Conservation (phyloP, 2,329 filamentous ascomycete species). For the Colletotrichum neosansevieriae region DNA sequence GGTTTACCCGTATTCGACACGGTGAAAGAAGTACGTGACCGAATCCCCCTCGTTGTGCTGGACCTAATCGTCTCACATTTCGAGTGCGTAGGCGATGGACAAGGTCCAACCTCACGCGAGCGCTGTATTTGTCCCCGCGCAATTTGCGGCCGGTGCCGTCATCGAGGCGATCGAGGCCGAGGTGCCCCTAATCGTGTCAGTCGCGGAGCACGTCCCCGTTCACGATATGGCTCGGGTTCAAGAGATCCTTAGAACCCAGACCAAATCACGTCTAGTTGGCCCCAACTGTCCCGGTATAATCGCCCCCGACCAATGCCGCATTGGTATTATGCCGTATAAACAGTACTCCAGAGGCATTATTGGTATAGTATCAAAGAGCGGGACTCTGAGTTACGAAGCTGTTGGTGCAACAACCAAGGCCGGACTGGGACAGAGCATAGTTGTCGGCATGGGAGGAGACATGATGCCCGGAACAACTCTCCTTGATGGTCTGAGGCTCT, state of each 20-base stretch:
- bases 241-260: conserved; percentile 78
- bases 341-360: conserved; percentile 69
- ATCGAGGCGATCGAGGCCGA: conserved; percentile 83
- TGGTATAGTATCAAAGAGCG: conserved; percentile 84
- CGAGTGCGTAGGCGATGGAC: conserved; percentile 47
- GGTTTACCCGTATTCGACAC: conserved; percentile 52
- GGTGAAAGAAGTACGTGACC: conserved; percentile 46
- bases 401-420: conserved; percentile 79
- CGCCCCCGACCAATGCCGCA: conserved; percentile 74
- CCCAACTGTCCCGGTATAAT: conserved; percentile 88
- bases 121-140: conserved; percentile 79
- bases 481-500: conserved; percentile 75
- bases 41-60: not conserved
- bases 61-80: not conserved
- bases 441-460: conserved; percentile 83
- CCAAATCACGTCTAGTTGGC: conserved; percentile 78
- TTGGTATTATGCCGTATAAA: conserved; percentile 56
- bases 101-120: conserved; percentile 72
- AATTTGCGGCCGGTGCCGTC: conserved; percentile 74
- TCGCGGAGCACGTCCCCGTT: conserved; percentile 83
- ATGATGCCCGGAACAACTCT: conserved; percentile 79
- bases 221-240: conserved; percentile 81
- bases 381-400: conserved; percentile 83
- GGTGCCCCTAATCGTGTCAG: conserved; percentile 81
- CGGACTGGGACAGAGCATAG: conserved; percentile 82